Conservation (phyloP, 1,284 basidiomycete species). For the Rhodotorula sp. region DNA sequence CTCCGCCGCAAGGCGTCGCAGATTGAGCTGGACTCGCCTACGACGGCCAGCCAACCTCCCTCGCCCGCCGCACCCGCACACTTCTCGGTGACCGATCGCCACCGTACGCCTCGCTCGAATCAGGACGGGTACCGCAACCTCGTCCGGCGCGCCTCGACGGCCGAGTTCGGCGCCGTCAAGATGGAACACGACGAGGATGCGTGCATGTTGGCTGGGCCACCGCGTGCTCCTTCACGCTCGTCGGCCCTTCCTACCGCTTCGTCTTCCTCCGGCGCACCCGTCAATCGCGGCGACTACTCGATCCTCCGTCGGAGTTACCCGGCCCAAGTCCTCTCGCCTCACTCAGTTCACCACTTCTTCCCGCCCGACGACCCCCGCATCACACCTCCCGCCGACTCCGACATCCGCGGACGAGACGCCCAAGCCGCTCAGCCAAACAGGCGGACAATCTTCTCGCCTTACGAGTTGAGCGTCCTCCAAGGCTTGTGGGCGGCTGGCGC, state of each 20-base stretch:
- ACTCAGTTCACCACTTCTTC: not conserved
- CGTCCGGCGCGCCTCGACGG: conserved; percentile 1
- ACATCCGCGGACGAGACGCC: not conserved
- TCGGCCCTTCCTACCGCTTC: not conserved
- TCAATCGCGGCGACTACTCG: not conserved
- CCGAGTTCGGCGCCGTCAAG: not conserved
- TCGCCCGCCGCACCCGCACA: not conserved
- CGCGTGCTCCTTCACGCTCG: not conserved
- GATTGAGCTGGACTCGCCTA: conserved; percentile 1
- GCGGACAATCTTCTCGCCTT: conserved; percentile 1
- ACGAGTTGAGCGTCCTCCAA: not conserved
- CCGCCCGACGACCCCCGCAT: not conserved
- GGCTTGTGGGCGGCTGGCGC: not conserved
- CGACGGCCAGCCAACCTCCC: not conserved
- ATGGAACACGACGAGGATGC: not conserved
- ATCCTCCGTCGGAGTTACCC: not conserved
- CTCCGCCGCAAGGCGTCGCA: not conserved
- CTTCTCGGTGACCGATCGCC: not conserved
- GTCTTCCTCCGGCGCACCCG: not conserved
- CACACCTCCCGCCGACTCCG: not conserved
- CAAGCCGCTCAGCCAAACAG: not conserved
- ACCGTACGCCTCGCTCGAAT: conserved; percentile 1
- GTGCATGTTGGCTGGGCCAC: not conserved
- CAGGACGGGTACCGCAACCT: conserved; percentile 4
- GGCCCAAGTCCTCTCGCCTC: not conserved